These are phyloP conservation scores for Microthlaspi erraticum DNA, from an alignment of 345 rosid species.

Conservation along the genomic window DNA sequence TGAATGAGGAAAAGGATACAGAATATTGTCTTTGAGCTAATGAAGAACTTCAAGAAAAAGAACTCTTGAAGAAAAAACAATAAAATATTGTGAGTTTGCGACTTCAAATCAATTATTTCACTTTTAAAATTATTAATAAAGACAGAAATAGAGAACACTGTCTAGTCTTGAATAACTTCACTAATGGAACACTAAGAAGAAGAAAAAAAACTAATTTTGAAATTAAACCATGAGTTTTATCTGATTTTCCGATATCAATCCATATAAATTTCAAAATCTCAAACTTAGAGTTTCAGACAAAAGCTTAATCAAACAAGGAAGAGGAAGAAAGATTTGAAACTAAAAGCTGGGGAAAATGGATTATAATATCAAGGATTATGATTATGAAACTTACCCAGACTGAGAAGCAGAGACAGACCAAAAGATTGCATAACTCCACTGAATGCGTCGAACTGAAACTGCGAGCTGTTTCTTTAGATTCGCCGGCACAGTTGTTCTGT, in stretches of 20 bases:
- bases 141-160: constrained; percentile 4
- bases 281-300: not conserved
- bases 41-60: constrained; percentile 32
- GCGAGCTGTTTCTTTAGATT: constrained; percentile 80
- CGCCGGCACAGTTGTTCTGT: constrained; percentile 46
- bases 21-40: not conserved
- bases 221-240: not conserved
- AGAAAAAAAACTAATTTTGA: not conserved
- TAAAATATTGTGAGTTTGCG: not conserved
- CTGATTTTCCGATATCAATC: not conserved
- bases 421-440: constrained; percentile 96
- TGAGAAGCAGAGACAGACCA: constrained; percentile 80
- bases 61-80: not conserved
- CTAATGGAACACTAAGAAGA: not conserved
- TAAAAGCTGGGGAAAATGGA: not conserved
- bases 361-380: not conserved
- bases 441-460: constrained; percentile 78
- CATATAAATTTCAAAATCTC: not conserved
- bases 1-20: not conserved
- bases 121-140: not conserved
- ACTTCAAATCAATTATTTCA: not conserved
- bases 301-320: constrained; percentile 2
- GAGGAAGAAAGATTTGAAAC: not conserved
- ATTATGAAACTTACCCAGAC: constrained; percentile 61
- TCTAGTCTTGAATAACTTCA: constrained; percentile 13